Evolutionary conservation across 352 stramenopile species (phyloP).

Genomic region (Pythium dissotocum): DNA sequence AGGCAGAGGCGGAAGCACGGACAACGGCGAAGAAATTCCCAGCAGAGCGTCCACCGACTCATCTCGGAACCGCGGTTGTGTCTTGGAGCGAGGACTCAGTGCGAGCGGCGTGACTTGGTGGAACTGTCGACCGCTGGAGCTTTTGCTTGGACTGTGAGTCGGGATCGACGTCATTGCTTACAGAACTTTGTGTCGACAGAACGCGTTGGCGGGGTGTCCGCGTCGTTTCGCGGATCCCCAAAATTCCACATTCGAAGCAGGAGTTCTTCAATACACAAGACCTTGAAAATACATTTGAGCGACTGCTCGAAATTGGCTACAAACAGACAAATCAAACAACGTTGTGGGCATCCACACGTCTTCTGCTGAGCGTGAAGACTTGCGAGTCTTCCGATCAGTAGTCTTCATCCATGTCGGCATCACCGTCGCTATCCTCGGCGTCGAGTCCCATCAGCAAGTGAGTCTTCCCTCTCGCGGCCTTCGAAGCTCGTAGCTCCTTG

Average conservation of each 20-base stretch:
- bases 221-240: background rate
- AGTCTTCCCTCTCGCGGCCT: background rate
- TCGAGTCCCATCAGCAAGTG: background rate
- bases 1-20: background rate
- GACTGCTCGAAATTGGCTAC: too few relatives aligned
- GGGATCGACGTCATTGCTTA: background rate
- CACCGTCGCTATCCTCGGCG: too few relatives aligned
- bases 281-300: too few relatives aligned
- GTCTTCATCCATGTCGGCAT: background rate
- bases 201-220: background rate
- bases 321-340: too few relatives aligned
- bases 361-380: too few relatives aligned
- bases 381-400: background rate
- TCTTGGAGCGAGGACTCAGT: conserved; percentile 19
- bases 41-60: background rate
- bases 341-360: too few relatives aligned
- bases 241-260: too few relatives aligned
- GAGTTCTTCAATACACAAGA: too few relatives aligned
- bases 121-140: background rate
- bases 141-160: conserved; percentile 3
- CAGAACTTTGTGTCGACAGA: too few relatives aligned
- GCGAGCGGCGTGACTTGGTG: background rate
- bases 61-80: background rate
- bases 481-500: background rate
- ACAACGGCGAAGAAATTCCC: background rate